A percentile compares a stretch with the other conserved stretches of the same genome.
Conservation (phyloP, 257 asterid species). For the Echites panduratus region DNA sequence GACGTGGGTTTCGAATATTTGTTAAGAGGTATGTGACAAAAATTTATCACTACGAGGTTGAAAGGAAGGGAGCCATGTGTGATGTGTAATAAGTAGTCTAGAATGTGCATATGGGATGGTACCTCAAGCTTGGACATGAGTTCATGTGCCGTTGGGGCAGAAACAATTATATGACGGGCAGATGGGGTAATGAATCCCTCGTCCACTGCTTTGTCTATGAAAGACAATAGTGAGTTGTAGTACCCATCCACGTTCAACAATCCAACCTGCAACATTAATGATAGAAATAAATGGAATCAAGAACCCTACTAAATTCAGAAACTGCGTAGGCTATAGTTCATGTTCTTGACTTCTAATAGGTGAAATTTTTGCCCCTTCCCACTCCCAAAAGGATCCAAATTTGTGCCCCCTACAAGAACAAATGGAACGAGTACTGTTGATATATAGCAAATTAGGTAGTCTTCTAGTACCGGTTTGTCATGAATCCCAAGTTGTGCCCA, state of each 20-base stretch:
- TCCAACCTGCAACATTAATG: conserved; percentile 56
- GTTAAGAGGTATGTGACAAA: not conserved
- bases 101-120: conserved; percentile 12
- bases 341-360: not conserved
- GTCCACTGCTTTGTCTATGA: conserved; percentile 95
- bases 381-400: not conserved
- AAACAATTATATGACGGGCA: conserved; percentile 91
- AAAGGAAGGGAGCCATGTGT: not conserved
- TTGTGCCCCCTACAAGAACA: not conserved
- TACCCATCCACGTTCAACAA: conserved; percentile 90
- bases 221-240: conserved; percentile 75
- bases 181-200: conserved; percentile 80
- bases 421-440: not conserved
- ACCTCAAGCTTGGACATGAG: conserved; percentile 93
- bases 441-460: not conserved
- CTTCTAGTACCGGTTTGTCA: conserved; percentile 66
- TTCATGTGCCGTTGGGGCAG: conserved; percentile 91
- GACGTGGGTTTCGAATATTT: too few species aligned
- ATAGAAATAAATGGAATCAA: not conserved
- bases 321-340: too few species aligned
- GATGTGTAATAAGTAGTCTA: not conserved
- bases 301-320: not conserved
- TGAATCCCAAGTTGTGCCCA: conserved; percentile 98
- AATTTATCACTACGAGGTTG: not conserved
- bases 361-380: not conserved